Evolutionary conservation across 1,284 basidiomycete species (phyloP).

Genomic region (Melampsora larici-populina): DNA sequence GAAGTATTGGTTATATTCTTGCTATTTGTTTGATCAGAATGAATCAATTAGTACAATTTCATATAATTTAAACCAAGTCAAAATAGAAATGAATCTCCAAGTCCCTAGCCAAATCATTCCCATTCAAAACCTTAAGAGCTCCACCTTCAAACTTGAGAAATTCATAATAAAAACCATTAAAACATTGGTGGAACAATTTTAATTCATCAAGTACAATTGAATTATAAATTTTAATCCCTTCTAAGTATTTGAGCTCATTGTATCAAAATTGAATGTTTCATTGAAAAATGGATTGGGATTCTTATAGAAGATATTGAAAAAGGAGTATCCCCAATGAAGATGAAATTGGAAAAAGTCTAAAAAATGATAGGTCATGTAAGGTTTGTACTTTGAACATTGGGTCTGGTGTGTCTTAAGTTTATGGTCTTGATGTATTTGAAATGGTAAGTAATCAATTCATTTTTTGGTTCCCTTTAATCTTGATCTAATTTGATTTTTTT

Average conservation of each 20-base stretch:
- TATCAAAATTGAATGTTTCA: slow-evolving; percentile 31
- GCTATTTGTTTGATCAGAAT: background rate
- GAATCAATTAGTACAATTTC: background rate
- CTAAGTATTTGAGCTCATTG: slow-evolving; percentile 4
- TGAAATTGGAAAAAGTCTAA: too few species aligned
- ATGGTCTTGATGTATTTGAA: slow-evolving; percentile 35
- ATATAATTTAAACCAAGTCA: background rate
- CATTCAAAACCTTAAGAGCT: too few species aligned
- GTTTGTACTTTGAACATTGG: too few species aligned
- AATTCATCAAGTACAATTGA: slow-evolving; percentile 2
- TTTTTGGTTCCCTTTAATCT: too few species aligned
- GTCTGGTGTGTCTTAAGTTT: slow-evolving; percentile 11
- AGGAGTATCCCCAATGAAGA: too few species aligned
- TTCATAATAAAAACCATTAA: too few species aligned
- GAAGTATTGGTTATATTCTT: too few species aligned
- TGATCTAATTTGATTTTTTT: too few species aligned
- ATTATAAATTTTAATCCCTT: slow-evolving; percentile 17
- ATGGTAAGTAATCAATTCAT: slow-evolving; percentile 21
- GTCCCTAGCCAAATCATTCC: too few species aligned
- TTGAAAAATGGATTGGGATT: slow-evolving; percentile 35
- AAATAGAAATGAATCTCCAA: too few species aligned
- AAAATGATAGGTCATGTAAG: too few species aligned
- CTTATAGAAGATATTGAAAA: slow-evolving; percentile 27
- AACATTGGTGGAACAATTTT: slow-evolving; percentile 8
- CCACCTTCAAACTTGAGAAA: too few species aligned